Base-by-base conservation (phyloP, 257 asterid genomes). In the Pogostemon cablin region DNA sequence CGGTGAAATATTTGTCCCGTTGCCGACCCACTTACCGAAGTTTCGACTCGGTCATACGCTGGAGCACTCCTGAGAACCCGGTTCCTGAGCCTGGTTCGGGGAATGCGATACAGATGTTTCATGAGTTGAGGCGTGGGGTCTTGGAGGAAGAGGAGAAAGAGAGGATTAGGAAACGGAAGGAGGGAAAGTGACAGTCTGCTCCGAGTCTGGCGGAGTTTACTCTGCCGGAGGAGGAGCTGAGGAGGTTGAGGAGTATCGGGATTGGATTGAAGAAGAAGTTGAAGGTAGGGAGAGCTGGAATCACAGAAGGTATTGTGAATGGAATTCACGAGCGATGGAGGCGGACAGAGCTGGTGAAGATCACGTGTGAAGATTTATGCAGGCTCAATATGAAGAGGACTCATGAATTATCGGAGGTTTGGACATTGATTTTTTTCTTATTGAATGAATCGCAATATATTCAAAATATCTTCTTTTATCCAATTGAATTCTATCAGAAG, bases 321-420 rank as follows among this genome's bases (percentile, higher is more conserved):
- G 97, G 97, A 77, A 89, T 95, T 81, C 99, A 95, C 60, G 99
- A 95, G 78, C 80, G 98, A 56, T 95, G 99, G 99, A 87, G 99
- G 81, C 81, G 84, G 72, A 15, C 82, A 7, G 98, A 95, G 81
- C 44, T 95, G 67, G 96, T 95, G 65, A 95, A 81, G 80, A 89
- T 95, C 75, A 72, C 69, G 3, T 91, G 98, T 71, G 96, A 95
- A 77, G 99, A 89, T 72, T 70, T 95, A 32, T 91, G 92, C 78
- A 84, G 88, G 83, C 73, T 91, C 83, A 95, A 95, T 80, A 95
- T 95, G 99, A 91, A 86, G 87, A 88, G 99, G 85, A 95, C 98
- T 75, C 99, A 95, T 84, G 91, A 85, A 35, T 71, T 91, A 46
- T 77, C 91, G 77, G 99, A 95, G 99, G 99, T 95, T 74, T 42